Evolutionary conservation across 768 basidiomycete species (phyloP), one percentile per base, ranked within the genome.

Genomic region (Naganishia kalamii): DNA sequence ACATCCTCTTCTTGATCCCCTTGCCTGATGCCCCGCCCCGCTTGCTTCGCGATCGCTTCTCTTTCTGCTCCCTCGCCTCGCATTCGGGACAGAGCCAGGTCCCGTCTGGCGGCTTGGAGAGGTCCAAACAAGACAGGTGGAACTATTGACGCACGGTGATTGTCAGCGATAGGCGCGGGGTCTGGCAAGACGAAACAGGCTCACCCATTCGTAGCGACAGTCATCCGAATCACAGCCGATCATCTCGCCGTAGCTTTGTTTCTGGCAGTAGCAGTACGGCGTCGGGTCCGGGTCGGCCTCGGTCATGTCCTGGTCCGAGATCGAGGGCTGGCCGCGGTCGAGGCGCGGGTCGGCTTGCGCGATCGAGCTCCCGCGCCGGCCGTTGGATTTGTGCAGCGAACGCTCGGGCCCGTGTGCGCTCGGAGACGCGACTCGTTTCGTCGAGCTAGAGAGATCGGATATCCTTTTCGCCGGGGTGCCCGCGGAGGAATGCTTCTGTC

Each of bases 41-140:
- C 44, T 37, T 52, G 21, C 46, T 29, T 29, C 37, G 37, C n/a
- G 52, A 25, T 50, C 68, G 49, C 51, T 66, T 21, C 41, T 69
- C 23, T 71, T 71, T 52, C 70, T 69, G 65, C 70, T 74, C n/a
- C 67, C 69, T 4, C 33, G 80, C 81, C 8, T 75, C 70, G 19
- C 85, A 86, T 11, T 83, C 81, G 6, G 82, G 78, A 69, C 85
- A 86, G 66, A 81, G 85, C 85, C 85, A 86, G 21, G 75, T 75
- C 50, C 85, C 84, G 7, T 85, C 84, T 59, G 84, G 78, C 21
- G 83, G 83, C 32, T 81, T 81, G 69, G 82, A 84, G 54, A 86
- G 73, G 60, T 80, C 81, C 59, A 86, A 84, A 68, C 85, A 86
- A 11, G 81, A 79, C 32, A 86, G 81, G 69, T 86, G 86, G 79